These are phyloP conservation scores for Solanum hybrid DNA, from an alignment of 305 asterid species.

Conservation along the genomic window DNA sequence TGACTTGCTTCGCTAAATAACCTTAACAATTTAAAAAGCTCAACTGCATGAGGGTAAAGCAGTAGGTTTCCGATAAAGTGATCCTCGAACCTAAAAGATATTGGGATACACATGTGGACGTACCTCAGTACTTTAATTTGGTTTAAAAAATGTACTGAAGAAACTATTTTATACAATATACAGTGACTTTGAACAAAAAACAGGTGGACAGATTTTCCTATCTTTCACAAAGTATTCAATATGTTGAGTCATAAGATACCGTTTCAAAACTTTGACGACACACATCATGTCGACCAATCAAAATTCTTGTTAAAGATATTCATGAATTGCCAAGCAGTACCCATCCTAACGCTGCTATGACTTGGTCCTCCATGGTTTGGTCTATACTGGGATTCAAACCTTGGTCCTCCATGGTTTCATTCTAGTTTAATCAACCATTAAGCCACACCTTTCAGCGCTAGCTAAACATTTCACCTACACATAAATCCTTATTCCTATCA, in stretches of 20 bases:
- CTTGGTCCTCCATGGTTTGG: neutral
- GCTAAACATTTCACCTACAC: neutral
- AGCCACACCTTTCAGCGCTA: neutral
- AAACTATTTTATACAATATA: neutral
- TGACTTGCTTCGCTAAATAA: neutral
- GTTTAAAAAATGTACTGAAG: neutral
- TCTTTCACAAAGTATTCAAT: neutral
- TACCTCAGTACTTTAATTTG: neutral
- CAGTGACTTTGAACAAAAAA: neutral
- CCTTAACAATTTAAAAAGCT: neutral
- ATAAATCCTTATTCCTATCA: neutral
- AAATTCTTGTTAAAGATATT: neutral
- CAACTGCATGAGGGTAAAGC: neutral
- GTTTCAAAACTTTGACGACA: neutral
- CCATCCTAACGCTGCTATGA: neutral
- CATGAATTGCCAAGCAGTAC: neutral
- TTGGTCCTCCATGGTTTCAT: neutral
- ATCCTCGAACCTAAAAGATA: neutral
- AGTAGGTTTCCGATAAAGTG: neutral
- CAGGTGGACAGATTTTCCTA: neutral
- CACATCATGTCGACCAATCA: neutral
- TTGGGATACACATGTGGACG: neutral
- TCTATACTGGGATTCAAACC: neutral
- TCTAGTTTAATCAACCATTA: neutral
- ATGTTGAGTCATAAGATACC: neutral